Evolutionary conservation across 176 grass and related monocot genomes (phyloP).

Genomic region (Ensete ventricosum): DNA sequence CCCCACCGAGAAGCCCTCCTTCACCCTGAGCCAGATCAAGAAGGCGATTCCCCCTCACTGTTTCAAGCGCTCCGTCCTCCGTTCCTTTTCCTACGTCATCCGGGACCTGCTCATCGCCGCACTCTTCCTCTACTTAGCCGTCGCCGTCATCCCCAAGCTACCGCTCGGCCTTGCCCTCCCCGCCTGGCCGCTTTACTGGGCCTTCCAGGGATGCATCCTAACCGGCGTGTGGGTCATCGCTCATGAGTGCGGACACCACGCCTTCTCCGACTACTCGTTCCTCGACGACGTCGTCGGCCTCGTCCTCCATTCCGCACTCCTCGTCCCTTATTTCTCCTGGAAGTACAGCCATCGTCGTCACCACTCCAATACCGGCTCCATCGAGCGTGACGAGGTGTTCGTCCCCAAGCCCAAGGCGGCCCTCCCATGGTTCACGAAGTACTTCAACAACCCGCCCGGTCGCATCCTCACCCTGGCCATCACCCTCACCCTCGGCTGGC

Average conservation of each 20-base stretch:
- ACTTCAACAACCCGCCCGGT: slow-evolving; percentile 11
- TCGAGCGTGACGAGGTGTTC: slow-evolving; percentile 18
- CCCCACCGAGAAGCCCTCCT: slow-evolving; percentile 10
- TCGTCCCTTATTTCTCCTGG: slow-evolving; percentile 19
- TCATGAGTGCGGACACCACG: slow-evolving; percentile 21
- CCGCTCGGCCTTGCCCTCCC: background rate
- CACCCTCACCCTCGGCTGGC: slow-evolving; percentile 11
- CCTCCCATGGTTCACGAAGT: background rate
- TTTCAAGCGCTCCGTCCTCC: slow-evolving; percentile 11
- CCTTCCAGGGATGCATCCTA: slow-evolving; percentile 12
- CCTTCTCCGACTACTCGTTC: slow-evolving; percentile 22
- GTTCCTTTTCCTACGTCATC: slow-evolving; percentile 19
- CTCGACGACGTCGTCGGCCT: slow-evolving; percentile 22
- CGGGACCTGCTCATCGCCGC: slow-evolving; percentile 5
- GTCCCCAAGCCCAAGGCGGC: slow-evolving; percentile 9
- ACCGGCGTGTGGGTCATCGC: slow-evolving; percentile 19
- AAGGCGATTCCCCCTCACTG: slow-evolving; percentile 16
- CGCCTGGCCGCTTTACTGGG: slow-evolving; percentile 18
- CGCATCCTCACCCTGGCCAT: slow-evolving; percentile 5
- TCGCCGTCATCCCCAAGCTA: slow-evolving; percentile 9
- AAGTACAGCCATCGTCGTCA: slow-evolving; percentile 17
- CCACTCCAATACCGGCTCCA: slow-evolving; percentile 14
- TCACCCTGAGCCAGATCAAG: slow-evolving; percentile 13
- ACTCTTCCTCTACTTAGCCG: slow-evolving; percentile 11
- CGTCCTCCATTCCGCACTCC: slow-evolving; percentile 13